Evolutionary conservation across 257 asterid genomes (phyloP), one percentile per base, ranked within the genome.

Genomic region (Fraxinus pennsylvanica): DNA sequence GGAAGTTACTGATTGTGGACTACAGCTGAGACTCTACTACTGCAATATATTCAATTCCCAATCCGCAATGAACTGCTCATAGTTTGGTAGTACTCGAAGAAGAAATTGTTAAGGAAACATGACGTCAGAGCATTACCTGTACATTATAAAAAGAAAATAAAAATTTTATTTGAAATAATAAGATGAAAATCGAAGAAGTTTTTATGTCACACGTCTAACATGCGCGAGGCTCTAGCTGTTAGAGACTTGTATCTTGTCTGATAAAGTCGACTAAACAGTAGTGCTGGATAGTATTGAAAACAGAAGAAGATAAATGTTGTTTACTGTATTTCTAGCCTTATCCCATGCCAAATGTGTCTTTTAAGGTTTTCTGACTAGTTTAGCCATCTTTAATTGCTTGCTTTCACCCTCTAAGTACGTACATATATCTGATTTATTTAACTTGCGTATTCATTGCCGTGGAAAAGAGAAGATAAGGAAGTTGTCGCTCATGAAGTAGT

Each of bases 391-490:
- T n/a, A 57, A 52, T 52, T 52, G 63, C 29, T 5, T 7, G 27
- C 27, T 57, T 57, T 57, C 66, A n/a, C 27, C 66, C 10, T 19
- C 25, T 61, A 61, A 61, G 57, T 22, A 22, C 38, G 29, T 29
- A 7, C 72, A 13, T 66, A 67, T 22, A 76, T 21, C 12, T 77
- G 70, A 59, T 9, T 21, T 0, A 52, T 6, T n/a, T 59, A 21
- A n/a, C 12, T 21, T n/a, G 29, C 29, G 10, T 59, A 0, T 59
- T 59, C 67, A 59, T 54, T 78, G 68, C 81, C 71, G 81, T 59
- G 43, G 77, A 70, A 78, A 78, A 57, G 81, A 78, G 41, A 47
- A 71, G 29, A 39, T 78, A 68, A 78, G 41, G 81, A 52, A 70
- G 25, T 71, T 59, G 72, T 21, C 19, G 73, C 22, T 35, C 39